Evolutionary conservation across 2,329 filamentous ascomycete genomes (phyloP).

Genomic region (Raffaelea albimanens): DNA sequence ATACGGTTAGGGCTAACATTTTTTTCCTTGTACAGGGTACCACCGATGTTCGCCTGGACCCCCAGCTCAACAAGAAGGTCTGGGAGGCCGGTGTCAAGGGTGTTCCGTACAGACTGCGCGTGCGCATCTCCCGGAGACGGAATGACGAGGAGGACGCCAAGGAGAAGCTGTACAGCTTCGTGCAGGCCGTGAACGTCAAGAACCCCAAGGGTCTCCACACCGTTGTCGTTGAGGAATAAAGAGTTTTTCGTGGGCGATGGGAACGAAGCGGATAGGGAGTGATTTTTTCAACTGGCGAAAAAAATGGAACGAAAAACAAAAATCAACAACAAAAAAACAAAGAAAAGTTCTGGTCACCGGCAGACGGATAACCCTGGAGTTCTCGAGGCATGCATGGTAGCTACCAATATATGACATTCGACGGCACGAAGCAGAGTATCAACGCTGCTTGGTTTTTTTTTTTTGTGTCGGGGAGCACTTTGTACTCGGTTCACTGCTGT

Average conservation of each 20-base stretch:
- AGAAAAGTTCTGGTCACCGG: conserved; percentile 3
- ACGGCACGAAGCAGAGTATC: background rate
- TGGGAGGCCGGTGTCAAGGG: conserved; percentile 99
- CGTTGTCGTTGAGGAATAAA: conserved; percentile 70
- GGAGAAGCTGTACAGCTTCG: conserved; percentile 99
- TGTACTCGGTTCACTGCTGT: too few relatives aligned
- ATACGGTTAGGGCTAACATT: background rate
- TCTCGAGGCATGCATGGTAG: conserved; percentile 34
- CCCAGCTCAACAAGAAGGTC: conserved; percentile 99
- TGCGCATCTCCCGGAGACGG: conserved; percentile 98
- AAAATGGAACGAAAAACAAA: conserved; percentile 17
- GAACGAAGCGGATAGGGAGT: conserved; percentile 6
- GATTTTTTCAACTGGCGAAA: conserved; percentile 13
- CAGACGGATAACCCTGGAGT: conserved; percentile 30
- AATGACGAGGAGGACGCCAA: conserved; percentile 99
- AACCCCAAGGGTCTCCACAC: conserved; percentile 96
- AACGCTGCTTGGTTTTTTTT: background rate
- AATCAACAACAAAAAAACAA: background rate
- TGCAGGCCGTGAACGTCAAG: conserved; percentile 99
- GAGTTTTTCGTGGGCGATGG: conserved; percentile 4
- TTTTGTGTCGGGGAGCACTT: background rate
- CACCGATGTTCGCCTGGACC: conserved; percentile 93
- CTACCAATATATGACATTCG: conserved; percentile 13
- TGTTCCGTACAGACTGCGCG: conserved; percentile 90
- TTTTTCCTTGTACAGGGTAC: conserved; percentile 61